Evolutionary conservation across 83 land plant genomes (phyloP).

Genomic region (Picea abies): DNA sequence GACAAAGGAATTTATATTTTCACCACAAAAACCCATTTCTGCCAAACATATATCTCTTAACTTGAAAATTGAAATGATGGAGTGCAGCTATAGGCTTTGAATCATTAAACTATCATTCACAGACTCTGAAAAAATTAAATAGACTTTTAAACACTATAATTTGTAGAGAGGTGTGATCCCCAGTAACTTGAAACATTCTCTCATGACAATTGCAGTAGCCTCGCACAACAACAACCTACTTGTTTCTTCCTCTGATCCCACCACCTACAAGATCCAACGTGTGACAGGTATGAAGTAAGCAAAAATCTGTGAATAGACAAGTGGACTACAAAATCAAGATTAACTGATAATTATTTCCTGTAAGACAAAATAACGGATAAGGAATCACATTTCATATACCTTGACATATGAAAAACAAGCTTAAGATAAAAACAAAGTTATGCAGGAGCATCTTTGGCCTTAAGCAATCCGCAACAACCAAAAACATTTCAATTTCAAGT

Average conservation of each 20-base stretch:
- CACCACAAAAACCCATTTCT: too few relatives aligned
- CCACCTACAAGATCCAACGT: constrained; percentile 51
- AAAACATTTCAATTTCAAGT: too few relatives aligned
- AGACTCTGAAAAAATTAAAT: neutral
- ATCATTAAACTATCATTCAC: neutral
- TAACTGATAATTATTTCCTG: neutral
- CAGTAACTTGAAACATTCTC: constrained; percentile 81
- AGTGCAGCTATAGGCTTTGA: too few relatives aligned
- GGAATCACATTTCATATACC: neutral
- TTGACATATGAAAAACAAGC: neutral
- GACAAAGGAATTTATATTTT: too few relatives aligned
- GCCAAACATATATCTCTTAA: too few relatives aligned
- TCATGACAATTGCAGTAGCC: constrained; percentile 85
- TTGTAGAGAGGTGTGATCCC: constrained; percentile 89
- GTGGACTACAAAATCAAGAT: neutral
- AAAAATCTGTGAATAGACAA: neutral
- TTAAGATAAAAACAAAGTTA: neutral
- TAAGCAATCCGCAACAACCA: too few relatives aligned
- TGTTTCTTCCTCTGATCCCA: constrained; percentile 83
- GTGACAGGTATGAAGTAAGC: neutral
- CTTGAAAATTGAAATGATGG: too few relatives aligned
- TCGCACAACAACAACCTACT: constrained; percentile 85
- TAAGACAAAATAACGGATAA: neutral
- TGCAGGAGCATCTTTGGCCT: too few relatives aligned
- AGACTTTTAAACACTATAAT: constrained; percentile 26